Percentiles rank a stretch among this genome's conserved stretches.
Evolutionary conservation across 257 asterid species (phyloP).

Genomic region (Ballota nigra): DNA sequence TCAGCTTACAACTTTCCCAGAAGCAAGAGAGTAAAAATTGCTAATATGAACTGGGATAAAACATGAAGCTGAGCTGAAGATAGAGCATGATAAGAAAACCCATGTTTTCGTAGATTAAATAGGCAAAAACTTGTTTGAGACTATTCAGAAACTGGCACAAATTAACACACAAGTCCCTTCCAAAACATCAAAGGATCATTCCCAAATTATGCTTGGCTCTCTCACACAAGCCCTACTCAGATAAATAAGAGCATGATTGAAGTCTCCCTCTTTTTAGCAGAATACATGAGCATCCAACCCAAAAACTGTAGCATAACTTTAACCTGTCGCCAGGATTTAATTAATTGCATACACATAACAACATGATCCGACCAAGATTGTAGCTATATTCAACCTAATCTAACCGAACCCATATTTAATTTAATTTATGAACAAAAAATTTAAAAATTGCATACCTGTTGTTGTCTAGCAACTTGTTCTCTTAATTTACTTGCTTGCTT

Average conservation of each 20-base stretch:
- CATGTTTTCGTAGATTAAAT: no score
- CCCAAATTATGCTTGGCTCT: no score
- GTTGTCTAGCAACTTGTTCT: conserved; percentile 96
- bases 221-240: background rate
- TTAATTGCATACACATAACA: background rate
- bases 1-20: background rate
- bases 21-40: background rate
- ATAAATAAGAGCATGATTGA: background rate
- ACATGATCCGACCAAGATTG: conserved; percentile 21
- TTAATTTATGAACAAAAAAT: background rate
- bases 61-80: background rate
- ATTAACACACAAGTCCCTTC: no score
- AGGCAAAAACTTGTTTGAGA: no score
- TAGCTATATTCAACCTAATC: conserved; percentile 1
- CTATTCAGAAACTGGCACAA: no score
- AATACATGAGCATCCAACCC: background rate
- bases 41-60: background rate
- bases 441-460: conserved; percentile 51
- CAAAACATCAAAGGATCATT: no score
- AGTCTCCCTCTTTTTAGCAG: background rate
- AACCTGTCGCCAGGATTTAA: background rate
- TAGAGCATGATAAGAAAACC: no score
- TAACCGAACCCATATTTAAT: background rate
- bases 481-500: conserved; percentile 89
- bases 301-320: background rate